Evolutionary conservation across 2,329 filamentous ascomycete genomes (phyloP).

Genomic region (Aureobasidium pullulans): DNA sequence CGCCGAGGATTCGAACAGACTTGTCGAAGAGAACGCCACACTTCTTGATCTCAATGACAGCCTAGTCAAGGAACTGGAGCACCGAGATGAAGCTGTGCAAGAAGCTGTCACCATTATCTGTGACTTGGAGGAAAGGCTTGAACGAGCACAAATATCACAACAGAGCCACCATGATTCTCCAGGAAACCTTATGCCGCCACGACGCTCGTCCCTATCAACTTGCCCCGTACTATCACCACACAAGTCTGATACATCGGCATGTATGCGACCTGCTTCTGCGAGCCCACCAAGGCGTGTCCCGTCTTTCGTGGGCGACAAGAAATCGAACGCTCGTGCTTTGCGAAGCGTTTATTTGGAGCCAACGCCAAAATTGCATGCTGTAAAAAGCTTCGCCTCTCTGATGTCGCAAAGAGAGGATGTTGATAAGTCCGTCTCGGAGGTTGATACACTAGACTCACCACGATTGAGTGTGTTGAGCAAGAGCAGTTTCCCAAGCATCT

Average conservation of each 20-base stretch:
- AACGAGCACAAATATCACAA: not conserved
- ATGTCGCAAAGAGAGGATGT: slow-evolving; percentile 24
- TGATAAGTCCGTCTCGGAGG: slow-evolving; percentile 21
- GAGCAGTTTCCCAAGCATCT: slow-evolving; percentile 31
- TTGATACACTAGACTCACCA: slow-evolving; percentile 26
- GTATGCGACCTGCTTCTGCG: not conserved
- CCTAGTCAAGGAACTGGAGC: slow-evolving; percentile 55
- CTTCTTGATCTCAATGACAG: slow-evolving; percentile 52
- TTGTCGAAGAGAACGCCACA: slow-evolving; percentile 32
- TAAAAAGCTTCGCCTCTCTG: slow-evolving; percentile 30
- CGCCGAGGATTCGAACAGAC: slow-evolving; percentile 28
- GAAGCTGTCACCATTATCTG: slow-evolving; percentile 66
- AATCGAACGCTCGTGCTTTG: slow-evolving; percentile 28
- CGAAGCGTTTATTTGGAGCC: slow-evolving; percentile 28
- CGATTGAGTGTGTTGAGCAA: slow-evolving; percentile 30
- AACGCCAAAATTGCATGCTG: slow-evolving; percentile 24
- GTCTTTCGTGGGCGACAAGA: slow-evolving; percentile 24
- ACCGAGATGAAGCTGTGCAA: slow-evolving; percentile 61
- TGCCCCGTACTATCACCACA: not conserved
- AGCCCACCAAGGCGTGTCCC: slow-evolving; percentile 23
- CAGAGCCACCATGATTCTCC: not conserved
- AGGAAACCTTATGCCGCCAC: no score
- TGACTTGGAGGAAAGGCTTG: slow-evolving; percentile 47
- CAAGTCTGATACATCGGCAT: not conserved
- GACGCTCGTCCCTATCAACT: not conserved